phyloP scores from a whole-genome alignment of 768 basidiomycete species.

The Hericium erinaceus region DNA sequence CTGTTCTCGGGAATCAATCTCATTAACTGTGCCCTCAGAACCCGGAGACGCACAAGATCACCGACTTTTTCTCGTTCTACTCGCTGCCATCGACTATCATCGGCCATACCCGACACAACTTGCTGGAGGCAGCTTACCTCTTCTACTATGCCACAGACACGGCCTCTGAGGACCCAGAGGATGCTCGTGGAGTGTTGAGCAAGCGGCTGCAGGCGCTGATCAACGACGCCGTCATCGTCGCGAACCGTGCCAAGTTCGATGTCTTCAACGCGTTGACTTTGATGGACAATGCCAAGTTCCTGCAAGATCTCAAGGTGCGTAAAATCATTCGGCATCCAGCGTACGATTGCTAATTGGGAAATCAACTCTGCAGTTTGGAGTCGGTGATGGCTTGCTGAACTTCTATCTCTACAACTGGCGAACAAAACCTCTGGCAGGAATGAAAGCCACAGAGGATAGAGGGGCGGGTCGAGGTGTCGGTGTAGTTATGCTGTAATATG shows the following conservation, averaged over 20 bases:
- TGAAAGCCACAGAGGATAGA: constrained; percentile 38
- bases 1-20: background rate
- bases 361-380: constrained; percentile 59
- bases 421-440: constrained; percentile 69
- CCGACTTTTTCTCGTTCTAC: constrained; percentile 97
- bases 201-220: constrained; percentile 63
- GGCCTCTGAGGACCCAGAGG: constrained; percentile 52
- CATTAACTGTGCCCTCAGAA: constrained; percentile 40
- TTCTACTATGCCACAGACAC: constrained; percentile 89
- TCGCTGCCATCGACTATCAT: constrained; percentile 93
- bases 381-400: constrained; percentile 84
- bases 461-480: constrained; percentile 77
- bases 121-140: constrained; percentile 88
- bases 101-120: constrained; percentile 54
- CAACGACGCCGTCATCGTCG: constrained; percentile 72
- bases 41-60: constrained; percentile 71
- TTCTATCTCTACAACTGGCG: constrained; percentile 96
- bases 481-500: constrained; percentile 82
- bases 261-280: constrained; percentile 93
- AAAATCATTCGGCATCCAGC: no score
- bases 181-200: constrained; percentile 56
- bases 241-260: constrained; percentile 82
- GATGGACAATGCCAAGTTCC: constrained; percentile 84
- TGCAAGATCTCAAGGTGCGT: constrained; percentile 75
- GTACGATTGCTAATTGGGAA: no score